Conservation (phyloP, 2,329 filamentous ascomycete genomes). For the Colletotrichum tropicicola region DNA sequence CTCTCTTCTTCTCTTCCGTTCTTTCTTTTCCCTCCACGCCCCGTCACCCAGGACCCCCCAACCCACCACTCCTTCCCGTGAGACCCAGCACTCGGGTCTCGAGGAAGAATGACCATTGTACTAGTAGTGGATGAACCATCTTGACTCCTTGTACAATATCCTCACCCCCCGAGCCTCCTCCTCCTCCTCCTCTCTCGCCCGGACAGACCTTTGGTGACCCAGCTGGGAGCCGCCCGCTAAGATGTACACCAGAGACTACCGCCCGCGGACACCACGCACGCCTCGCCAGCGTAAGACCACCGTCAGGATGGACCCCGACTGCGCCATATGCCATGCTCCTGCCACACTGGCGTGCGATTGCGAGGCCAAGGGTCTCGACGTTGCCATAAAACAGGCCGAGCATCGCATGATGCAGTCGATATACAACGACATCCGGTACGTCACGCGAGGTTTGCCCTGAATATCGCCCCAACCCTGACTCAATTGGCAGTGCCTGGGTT, state of each 20-base stretch:
- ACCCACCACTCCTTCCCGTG: constrained; percentile 35
- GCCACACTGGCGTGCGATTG: constrained; percentile 69
- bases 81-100: constrained; percentile 45
- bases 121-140: constrained; percentile 29
- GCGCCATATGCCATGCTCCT: constrained; percentile 71
- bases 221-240: constrained; percentile 46
- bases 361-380: constrained; percentile 71
- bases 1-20: constrained; percentile 31
- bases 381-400: constrained; percentile 71
- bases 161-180: not conserved
- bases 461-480: constrained; percentile 34
- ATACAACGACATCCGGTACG: constrained; percentile 71
- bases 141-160: constrained; percentile 42
- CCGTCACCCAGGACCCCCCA: constrained; percentile 26
- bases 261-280: constrained; percentile 29
- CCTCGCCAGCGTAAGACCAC: constrained; percentile 50
- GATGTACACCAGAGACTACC: constrained; percentile 60
- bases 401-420: constrained; percentile 69
- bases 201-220: constrained; percentile 31
- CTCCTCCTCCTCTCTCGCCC: not conserved
- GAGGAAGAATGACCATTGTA: constrained; percentile 36
- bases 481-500: constrained; percentile 64
- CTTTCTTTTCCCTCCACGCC: constrained; percentile 32
- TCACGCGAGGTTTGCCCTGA: not conserved
- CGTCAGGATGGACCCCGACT: constrained; percentile 75